Base-by-base conservation (phyloP, 345 rosid genomes). In the Melastoma malabathricum region DNA sequence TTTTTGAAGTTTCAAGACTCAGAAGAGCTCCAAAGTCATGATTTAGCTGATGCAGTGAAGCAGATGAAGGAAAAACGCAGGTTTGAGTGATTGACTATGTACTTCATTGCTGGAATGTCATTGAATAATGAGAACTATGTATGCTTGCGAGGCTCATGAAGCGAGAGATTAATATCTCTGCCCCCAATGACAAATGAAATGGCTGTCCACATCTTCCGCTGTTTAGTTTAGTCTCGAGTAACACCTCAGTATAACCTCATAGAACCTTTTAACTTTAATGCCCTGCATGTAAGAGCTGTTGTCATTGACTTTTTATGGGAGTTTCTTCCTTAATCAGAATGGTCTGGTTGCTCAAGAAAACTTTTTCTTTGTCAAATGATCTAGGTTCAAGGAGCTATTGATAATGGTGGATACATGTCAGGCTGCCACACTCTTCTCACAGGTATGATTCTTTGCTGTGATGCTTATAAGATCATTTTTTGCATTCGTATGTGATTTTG, bases 391-490 rank as follows among this genome's bases (percentile, higher is more conserved):
- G 84, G 98, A 92, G 77, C 69, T 92, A 72, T 68, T 92, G 68
- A 81, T 92, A 70, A 84, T 92, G 97, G 97, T 87, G 73, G 98
- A 92, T 65, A 92, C 97, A 62, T 92, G 98, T 68, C 98, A 92
- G 81, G 98, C 97, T 51, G 84, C 97, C 54, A 92, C 98, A 65
- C 94, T 92, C 59, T 92, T 87, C 64, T 75, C 79, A 62, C 97
- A 92, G 94, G 98, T 90, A 46, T 53, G 51, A 44, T 44, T 15
- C 8, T 14, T 27, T 44, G 16, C 23, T 27, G 17, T 16, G 48
- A 17, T 43, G 27, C 23, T 16, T 2, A 8, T 15, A 2, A 17
- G 55, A 17, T 10, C 0, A 22, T 6, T 51, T 10, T 0, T 34
- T 34, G 6, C 12, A 12, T 8, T 6, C 1, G 41, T 34, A 34